phyloP scores from a whole-genome alignment of 139 green algal species.

The Micromonas commoda region DNA sequence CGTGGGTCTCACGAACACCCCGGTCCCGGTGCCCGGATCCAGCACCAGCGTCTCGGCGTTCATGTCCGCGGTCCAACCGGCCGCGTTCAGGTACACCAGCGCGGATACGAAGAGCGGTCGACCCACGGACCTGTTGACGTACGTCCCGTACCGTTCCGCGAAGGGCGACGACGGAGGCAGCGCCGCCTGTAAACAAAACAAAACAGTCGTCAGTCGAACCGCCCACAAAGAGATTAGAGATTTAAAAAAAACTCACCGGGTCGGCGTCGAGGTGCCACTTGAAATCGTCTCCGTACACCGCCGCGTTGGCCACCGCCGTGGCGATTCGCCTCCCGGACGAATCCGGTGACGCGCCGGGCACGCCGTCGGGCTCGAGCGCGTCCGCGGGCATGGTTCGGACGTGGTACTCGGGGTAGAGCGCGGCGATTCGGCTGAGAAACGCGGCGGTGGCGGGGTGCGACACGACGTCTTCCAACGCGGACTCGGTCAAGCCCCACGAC shows the following conservation, averaged over 20 bases:
- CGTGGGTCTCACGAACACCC: constrained; percentile 17
- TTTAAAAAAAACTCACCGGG: too few species aligned
- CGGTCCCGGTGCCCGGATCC: constrained; percentile 20
- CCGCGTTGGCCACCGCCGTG: constrained; percentile 18
- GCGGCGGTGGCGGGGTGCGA: neutral
- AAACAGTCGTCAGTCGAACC: too few species aligned
- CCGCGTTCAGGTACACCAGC: constrained; percentile 21
- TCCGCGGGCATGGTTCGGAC: constrained; percentile 10
- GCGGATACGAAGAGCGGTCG: constrained; percentile 20
- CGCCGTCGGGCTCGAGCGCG: constrained; percentile 13
- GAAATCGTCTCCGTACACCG: constrained; percentile 22
- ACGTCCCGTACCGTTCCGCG: constrained; percentile 16
- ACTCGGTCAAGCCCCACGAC: constrained; percentile 18
- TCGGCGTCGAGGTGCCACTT: constrained; percentile 23
- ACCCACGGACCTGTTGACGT: constrained; percentile 15
- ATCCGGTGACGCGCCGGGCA: neutral
- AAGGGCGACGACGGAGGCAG: constrained; percentile 18
- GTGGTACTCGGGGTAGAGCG: constrained; percentile 24
- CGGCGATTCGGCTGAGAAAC: neutral
- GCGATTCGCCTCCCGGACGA: neutral
- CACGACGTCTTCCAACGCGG: neutral
- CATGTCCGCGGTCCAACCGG: neutral
- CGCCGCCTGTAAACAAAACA: too few species aligned
- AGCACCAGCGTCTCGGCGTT: constrained; percentile 29
- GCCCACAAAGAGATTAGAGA: too few species aligned